A percentile compares a stretch with the other conserved stretches of the same genome.
These are phyloP conservation scores for Paspalum notatum DNA, from an alignment of 176 grass and related monocot species.

Conservation along the genomic window DNA sequence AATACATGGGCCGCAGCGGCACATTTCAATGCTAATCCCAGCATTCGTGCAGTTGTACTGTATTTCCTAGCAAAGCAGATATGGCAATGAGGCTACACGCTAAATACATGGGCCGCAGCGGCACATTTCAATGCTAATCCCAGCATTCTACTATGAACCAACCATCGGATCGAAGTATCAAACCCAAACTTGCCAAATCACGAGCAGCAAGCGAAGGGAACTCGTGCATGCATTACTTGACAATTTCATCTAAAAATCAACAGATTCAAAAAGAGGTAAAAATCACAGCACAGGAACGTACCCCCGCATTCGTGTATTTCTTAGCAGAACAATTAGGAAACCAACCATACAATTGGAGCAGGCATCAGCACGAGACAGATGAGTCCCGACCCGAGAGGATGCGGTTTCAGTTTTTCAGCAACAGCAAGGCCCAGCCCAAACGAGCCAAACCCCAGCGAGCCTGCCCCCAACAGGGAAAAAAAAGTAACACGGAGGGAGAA, in stretches of 20 bases:
- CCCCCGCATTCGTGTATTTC: no score
- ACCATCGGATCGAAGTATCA: neutral
- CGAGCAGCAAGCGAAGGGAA: neutral
- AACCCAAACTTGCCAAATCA: neutral
- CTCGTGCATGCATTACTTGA: neutral
- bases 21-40: no score
- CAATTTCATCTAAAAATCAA: neutral
- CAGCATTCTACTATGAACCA: neutral
- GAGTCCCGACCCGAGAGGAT: constrained; percentile 9
- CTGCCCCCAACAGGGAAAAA: no score
- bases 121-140: no score
- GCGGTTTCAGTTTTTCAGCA: neutral
- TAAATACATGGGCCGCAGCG: no score
- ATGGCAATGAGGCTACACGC: no score
- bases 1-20: no score
- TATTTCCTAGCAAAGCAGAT: neutral
- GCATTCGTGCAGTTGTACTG: neutral
- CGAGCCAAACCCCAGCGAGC: neutral
- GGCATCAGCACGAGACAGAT: constrained; percentile 1
- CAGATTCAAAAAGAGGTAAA: neutral
- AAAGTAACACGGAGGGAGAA: no score
- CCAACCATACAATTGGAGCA: neutral
- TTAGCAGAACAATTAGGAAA: neutral
- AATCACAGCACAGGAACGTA: no score
- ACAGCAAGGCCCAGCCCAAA: neutral